Base-by-base conservation (phyloP, 768 basidiomycete genomes). In the Lactifluus subvellereus region DNA sequence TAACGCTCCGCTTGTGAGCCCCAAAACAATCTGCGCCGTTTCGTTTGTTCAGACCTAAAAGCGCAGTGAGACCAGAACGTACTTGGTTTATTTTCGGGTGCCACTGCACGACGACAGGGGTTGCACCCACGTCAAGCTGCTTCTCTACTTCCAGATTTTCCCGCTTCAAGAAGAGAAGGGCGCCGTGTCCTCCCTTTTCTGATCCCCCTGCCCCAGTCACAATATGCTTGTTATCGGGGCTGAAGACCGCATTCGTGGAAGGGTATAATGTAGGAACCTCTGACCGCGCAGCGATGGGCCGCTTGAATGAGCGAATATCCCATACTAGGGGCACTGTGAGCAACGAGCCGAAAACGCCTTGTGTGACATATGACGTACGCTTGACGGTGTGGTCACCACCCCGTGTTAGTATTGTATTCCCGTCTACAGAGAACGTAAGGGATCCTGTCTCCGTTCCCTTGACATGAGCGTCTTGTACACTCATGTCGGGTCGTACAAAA, bases 51-150 rank as follows among this genome's bases (percentile, higher is more conserved):
- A 43, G 66, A 56, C 35, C 32, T 32, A 35, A 20, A 20, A 40
- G 1, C 8, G 35, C 20, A 40, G 27, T 3, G 27, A 50, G 33
- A 30, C n/a, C 33, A 68, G 48, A 67, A 49, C 53, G 72, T 86
- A 90, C 92, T 82, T 97, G 93, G 78, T 99, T 99, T 79, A 99
- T 98, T 75, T 91, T 92, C 6, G 91, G 84, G 77, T 98, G 97
- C 97, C 97, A 99, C 32, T 82, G 75, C 2, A 98, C 91, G 71
- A 87, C 89, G 60, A 99, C 91, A 10, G 97, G 94, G 40, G 86
- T 89, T 30, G 86, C 80, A 49, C 86, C 86, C 69, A 90, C 83
- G 60, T 80, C 83, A 49, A 93, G 68, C 48, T 80, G 79, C 75
- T 87, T 88, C 57, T 78, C 84, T 53, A 86, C 80, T 64, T 86